These are phyloP conservation scores for Tricholoma matsutake DNA, from an alignment of 768 basidiomycete genomes.

Conservation along the genomic window DNA sequence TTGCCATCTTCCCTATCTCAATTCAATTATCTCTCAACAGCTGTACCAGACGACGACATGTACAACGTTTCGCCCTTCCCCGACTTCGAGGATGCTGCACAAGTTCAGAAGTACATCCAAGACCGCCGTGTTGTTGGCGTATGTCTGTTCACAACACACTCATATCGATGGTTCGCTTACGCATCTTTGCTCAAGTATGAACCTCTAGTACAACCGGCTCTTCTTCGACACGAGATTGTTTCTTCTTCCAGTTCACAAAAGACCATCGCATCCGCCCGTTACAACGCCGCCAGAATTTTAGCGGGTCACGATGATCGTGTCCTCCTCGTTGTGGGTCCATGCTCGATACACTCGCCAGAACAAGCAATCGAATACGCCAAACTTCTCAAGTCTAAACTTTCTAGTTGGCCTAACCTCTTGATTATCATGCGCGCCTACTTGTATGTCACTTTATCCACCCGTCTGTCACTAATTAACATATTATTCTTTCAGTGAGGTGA, in stretches of 20 bases:
- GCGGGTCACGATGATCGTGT: constrained; percentile 84
- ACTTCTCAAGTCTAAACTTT: constrained; percentile 65
- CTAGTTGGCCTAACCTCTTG: constrained; percentile 70
- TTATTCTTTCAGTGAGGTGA: constrained; percentile 31
- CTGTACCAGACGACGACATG: constrained; percentile 43
- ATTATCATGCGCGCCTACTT: constrained; percentile 98
- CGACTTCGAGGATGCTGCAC: constrained; percentile 57
- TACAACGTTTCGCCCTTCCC: constrained; percentile 61
- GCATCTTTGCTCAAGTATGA: constrained; percentile 63
- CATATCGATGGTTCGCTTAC: constrained; percentile 4
- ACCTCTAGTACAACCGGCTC: constrained; percentile 90
- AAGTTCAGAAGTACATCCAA: constrained; percentile 71
- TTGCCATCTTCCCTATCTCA: constrained; percentile 18
- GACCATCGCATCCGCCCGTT: constrained; percentile 80
- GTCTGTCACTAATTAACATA: background rate
- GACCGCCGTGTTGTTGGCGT: constrained; percentile 81
- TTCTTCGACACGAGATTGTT: constrained; percentile 84
- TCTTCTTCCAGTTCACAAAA: constrained; percentile 60
- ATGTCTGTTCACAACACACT: constrained; percentile 26
- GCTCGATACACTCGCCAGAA: constrained; percentile 87
- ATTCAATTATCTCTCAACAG: constrained; percentile 25
- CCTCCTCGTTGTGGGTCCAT: constrained; percentile 92
- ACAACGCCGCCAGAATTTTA: constrained; percentile 72
- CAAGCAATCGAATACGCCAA: constrained; percentile 83
- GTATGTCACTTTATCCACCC: constrained; percentile 46